These are phyloP conservation scores for Pisolithus sp. DNA, from an alignment of 768 basidiomycete genomes.

Conservation along the genomic window DNA sequence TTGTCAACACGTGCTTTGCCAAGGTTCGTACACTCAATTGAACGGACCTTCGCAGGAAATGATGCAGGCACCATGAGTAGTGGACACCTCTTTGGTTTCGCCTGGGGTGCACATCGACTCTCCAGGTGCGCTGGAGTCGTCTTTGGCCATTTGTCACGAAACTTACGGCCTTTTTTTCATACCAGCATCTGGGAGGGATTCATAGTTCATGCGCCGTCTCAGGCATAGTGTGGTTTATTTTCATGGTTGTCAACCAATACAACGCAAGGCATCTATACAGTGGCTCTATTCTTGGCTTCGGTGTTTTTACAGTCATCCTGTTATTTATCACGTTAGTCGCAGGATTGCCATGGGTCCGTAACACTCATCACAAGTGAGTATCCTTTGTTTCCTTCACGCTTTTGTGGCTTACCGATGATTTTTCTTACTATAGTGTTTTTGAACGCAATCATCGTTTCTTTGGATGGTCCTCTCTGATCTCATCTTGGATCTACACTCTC, in stretches of 20 bases:
- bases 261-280: constrained; percentile 42
- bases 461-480: constrained; percentile 60
- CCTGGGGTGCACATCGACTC: constrained; percentile 64
- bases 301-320: constrained; percentile 50
- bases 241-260: constrained; percentile 55
- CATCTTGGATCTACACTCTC: constrained; percentile 62
- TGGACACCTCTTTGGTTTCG: constrained; percentile 73
- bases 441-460: constrained; percentile 77
- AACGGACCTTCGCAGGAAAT: background rate
- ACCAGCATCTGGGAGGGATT: constrained; percentile 71
- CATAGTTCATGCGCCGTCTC: constrained; percentile 72
- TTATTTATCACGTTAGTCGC: constrained; percentile 55
- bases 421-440: constrained; percentile 46
- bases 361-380: constrained; percentile 72
- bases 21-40: constrained; percentile 35
- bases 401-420: background rate
- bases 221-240: constrained; percentile 63
- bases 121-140: constrained; percentile 40
- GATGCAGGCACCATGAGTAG: constrained; percentile 25
- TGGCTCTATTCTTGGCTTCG: constrained; percentile 53
- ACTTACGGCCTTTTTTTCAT: constrained; percentile 3
- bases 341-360: constrained; percentile 76
- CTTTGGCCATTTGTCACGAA: background rate
- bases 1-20: constrained; percentile 71
- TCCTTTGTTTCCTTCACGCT: background rate